Conservation (phyloP, 2,329 filamentous ascomycete genomes). For the Clarireedia hainanense region DNA sequence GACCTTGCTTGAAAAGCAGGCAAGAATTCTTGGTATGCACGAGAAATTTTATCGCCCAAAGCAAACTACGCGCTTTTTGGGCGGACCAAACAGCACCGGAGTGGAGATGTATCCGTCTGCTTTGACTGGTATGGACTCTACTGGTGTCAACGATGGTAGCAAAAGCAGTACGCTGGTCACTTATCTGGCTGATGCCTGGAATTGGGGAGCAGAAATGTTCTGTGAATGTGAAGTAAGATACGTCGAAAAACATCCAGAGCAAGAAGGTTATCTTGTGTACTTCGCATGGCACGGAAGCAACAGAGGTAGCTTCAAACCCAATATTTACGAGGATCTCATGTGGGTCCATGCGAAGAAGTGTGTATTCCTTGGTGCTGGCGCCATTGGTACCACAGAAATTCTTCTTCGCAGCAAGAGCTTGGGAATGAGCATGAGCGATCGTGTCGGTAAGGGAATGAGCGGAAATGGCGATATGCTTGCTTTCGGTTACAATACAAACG, state of each 20-base stretch:
- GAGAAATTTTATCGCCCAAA: conserved; percentile 47
- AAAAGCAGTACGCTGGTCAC: conserved; percentile 60
- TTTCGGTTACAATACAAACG: conserved; percentile 56
- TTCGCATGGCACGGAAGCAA: conserved; percentile 57
- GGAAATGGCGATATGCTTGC: conserved; percentile 60
- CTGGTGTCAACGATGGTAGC: conserved; percentile 59
- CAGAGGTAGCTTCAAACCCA: conserved; percentile 45
- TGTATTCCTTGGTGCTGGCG: conserved; percentile 59
- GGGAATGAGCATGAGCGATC: conserved; percentile 49
- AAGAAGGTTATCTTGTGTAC: conserved; percentile 53
- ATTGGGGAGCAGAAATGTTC: conserved; percentile 65
- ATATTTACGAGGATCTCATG: conserved; percentile 52
- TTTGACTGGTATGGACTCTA: conserved; percentile 53
- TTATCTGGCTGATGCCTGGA: conserved; percentile 63
- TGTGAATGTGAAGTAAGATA: conserved; percentile 61
- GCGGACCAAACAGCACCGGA: conserved; percentile 54
- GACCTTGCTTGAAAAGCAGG: conserved; percentile 48
- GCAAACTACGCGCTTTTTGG: conserved; percentile 56
- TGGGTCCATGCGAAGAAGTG: conserved; percentile 59
- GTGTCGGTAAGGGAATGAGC: conserved; percentile 52
- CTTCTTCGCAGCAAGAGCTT: conserved; percentile 51
- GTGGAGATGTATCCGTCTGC: conserved; percentile 55
- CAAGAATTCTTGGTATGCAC: conserved; percentile 40
- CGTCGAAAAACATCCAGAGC: conserved; percentile 43
- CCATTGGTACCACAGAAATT: conserved; percentile 59